These are phyloP conservation scores for Suillus placidus DNA, from an alignment of 768 basidiomycete genomes.

Conservation along the genomic window DNA sequence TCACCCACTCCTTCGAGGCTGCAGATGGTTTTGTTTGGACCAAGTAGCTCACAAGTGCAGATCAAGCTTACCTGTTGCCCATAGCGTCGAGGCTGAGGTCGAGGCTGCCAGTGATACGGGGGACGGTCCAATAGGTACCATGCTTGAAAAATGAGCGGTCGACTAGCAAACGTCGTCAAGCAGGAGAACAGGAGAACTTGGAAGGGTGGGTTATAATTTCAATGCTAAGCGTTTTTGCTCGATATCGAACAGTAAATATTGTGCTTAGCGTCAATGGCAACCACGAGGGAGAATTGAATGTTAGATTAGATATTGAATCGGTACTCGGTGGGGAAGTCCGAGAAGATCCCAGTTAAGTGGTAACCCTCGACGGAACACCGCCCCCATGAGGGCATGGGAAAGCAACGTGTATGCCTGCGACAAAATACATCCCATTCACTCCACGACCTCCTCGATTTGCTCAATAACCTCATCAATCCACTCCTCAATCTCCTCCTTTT, in stretches of 20 bases:
- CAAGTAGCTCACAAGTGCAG: background rate
- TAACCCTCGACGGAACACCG: constrained; percentile 2
- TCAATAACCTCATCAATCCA: constrained; percentile 94
- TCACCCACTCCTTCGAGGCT: constrained; percentile 92
- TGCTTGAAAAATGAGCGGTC: constrained; percentile 24
- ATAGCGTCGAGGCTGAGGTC: constrained; percentile 60
- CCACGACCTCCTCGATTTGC: constrained; percentile 81
- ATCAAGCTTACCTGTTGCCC: constrained; percentile 67
- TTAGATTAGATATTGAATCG: constrained; percentile 4
- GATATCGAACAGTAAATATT: background rate
- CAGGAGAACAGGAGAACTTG: constrained; percentile 3
- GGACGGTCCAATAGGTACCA: constrained; percentile 33
- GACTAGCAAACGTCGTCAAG: constrained; percentile 22
- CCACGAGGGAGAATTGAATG: constrained; percentile 2
- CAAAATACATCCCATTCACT: constrained; percentile 30
- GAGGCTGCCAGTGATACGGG: constrained; percentile 33
- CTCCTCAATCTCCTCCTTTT: constrained; percentile 89
- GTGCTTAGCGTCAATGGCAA: background rate
- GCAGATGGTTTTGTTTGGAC: constrained; percentile 16
- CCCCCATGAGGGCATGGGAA: constrained; percentile 1
- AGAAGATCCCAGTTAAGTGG: background rate
- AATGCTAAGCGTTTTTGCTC: background rate
- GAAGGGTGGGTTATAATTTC: background rate
- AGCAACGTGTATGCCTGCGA: background rate
- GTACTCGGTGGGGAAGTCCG: background rate